phyloP scores from a whole-genome alignment of 106 monocot species.

The Acanthochlamys bracteata region DNA sequence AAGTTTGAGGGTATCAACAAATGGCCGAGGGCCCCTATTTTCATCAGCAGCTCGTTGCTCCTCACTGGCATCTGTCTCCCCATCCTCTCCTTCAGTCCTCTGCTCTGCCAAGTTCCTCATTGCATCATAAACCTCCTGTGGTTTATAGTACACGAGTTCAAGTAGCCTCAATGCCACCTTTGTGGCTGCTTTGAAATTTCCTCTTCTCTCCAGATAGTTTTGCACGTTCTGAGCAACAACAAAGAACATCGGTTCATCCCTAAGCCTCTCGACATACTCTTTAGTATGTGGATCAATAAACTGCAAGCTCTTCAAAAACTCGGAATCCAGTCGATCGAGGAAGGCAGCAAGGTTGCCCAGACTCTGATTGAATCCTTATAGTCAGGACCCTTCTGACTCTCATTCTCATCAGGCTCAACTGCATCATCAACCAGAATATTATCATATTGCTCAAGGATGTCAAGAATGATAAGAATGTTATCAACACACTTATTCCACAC shows the following conservation, averaged over 20 bases:
- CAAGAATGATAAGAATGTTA: slow-evolving; percentile 68
- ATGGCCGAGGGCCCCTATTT: slow-evolving; percentile 42
- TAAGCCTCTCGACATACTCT: slow-evolving; percentile 80
- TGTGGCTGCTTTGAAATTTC: slow-evolving; percentile 66
- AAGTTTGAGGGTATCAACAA: slow-evolving; percentile 66
- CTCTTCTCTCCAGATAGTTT: slow-evolving; percentile 59
- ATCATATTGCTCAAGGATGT: slow-evolving; percentile 67
- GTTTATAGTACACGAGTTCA: slow-evolving; percentile 92
- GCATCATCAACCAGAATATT: slow-evolving; percentile 77
- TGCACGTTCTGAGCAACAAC: slow-evolving; percentile 83
- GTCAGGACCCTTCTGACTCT: slow-evolving; percentile 71
- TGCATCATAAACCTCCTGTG: slow-evolving; percentile 88
- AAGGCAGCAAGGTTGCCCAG: slow-evolving; percentile 68
- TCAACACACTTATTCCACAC: slow-evolving; percentile 84
- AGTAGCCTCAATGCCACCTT: slow-evolving; percentile 66
- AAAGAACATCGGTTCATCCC: slow-evolving; percentile 79
- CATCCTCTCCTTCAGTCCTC: slow-evolving; percentile 24
- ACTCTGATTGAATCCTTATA: slow-evolving; percentile 60
- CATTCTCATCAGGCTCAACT: slow-evolving; percentile 59
- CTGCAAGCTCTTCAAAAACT: slow-evolving; percentile 89
- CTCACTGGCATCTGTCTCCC: slow-evolving; percentile 21
- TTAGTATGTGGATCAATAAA: slow-evolving; percentile 86
- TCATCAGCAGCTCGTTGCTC: slow-evolving; percentile 33
- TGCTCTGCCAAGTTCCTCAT: slow-evolving; percentile 82
- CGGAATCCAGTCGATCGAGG: slow-evolving; percentile 72